Evolutionary conservation across 1,284 basidiomycete genomes (phyloP).

Genomic region (Hemileia vastatrix): DNA sequence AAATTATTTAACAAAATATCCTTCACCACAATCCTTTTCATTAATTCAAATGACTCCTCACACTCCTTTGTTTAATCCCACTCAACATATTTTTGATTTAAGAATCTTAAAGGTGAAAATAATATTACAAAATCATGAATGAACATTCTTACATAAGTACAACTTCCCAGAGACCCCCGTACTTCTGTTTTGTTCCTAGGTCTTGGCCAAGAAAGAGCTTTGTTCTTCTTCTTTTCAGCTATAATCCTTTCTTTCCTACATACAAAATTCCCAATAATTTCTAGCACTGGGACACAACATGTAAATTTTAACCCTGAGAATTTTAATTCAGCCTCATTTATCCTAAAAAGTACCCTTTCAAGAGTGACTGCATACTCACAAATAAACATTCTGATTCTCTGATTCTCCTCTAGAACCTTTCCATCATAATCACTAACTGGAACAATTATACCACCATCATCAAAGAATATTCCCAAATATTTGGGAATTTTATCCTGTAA

Average conservation of each 20-base stretch:
- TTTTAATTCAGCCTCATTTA: conserved; percentile 6
- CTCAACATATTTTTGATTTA: background rate
- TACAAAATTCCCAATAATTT: background rate
- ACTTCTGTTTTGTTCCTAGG: background rate
- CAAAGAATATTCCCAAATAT: background rate
- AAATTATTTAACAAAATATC: background rate
- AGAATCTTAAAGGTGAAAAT: background rate
- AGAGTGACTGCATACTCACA: conserved; percentile 1
- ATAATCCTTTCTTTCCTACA: background rate
- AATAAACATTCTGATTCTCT: background rate
- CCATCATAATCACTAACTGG: no score
- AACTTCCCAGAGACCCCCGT: background rate
- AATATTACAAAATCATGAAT: background rate
- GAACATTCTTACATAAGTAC: conserved; percentile 15
- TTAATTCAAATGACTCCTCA: background rate
- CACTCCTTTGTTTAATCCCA: background rate
- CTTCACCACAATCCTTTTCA: background rate
- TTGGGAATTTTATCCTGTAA: background rate
- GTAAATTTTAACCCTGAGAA: conserved; percentile 1
- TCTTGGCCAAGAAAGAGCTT: background rate
- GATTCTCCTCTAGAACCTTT: background rate
- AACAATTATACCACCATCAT: background rate
- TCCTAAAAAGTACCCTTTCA: conserved; percentile 3
- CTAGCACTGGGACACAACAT: background rate
- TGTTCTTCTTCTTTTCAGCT: background rate